Evolutionary conservation across 139 green algal genomes (phyloP).

Genomic region (Microglena sp.): DNA sequence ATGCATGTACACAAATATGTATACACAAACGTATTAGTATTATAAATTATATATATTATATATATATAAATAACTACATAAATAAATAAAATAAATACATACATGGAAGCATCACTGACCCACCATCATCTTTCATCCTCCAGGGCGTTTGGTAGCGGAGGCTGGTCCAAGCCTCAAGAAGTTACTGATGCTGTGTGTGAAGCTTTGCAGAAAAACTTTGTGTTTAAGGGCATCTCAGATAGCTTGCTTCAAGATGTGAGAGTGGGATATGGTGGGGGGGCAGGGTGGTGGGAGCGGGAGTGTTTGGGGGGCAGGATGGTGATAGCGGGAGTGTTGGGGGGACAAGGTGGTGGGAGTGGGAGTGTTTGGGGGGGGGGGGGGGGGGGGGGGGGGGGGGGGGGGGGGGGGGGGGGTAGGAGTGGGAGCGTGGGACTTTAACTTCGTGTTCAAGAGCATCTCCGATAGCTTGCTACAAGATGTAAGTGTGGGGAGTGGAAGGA

Average conservation of each 20-base stretch:
- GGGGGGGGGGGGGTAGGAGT: too few species aligned
- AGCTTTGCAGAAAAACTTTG: constrained; percentile 44
- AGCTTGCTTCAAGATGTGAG: constrained; percentile 13
- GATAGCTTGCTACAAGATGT: constrained; percentile 13
- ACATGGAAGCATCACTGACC: background rate
- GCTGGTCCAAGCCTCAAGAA: constrained; percentile 35
- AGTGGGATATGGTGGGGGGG: too few species aligned
- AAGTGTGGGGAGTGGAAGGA: too few species aligned
- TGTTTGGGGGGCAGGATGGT: too few species aligned
- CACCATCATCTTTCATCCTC: background rate
- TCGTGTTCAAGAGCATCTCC: constrained; percentile 44
- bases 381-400: too few species aligned
- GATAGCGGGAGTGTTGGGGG: too few species aligned
- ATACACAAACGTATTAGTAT: background rate
- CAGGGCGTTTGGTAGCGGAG: background rate
- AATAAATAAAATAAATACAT: background rate
- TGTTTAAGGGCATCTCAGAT: constrained; percentile 39
- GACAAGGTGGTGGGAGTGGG: too few species aligned
- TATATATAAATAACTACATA: background rate
- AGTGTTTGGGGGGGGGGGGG: too few species aligned
- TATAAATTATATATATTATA: too few species aligned
- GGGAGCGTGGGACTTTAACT: too few species aligned
- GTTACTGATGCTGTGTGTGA: constrained; percentile 36
- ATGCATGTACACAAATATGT: constrained; percentile 4
- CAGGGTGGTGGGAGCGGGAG: too few species aligned